Conservation (phyloP, 1,284 basidiomycete species). For the Ustilago cynodontis region DNA sequence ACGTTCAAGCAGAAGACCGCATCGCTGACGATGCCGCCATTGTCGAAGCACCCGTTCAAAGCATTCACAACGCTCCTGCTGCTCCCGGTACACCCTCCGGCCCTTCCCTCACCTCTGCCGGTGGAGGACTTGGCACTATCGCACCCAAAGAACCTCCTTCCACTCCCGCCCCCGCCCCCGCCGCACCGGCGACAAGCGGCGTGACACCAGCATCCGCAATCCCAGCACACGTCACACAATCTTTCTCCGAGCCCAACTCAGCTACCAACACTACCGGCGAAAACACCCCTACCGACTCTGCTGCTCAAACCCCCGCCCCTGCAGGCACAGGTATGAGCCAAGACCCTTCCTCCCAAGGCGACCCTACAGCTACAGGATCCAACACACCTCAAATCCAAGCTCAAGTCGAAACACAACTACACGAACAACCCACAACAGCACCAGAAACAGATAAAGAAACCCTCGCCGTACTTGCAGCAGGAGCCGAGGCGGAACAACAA, state of each 20-base stretch:
- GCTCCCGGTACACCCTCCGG: constrained; percentile 11
- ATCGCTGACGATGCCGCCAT: constrained; percentile 35
- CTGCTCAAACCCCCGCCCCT: constrained; percentile 23
- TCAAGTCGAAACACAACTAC: constrained; percentile 40
- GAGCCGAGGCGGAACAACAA: constrained; percentile 27
- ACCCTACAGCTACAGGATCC: constrained; percentile 7
- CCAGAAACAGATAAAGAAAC: constrained; percentile 18
- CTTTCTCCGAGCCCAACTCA: constrained; percentile 22
- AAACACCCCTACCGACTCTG: constrained; percentile 26
- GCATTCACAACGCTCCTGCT: constrained; percentile 46
- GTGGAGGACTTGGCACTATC: constrained; percentile 42
- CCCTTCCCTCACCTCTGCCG: constrained; percentile 15
- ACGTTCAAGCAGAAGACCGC: constrained; percentile 36
- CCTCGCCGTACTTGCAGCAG: constrained; percentile 27
- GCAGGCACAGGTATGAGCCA: constrained; percentile 7
- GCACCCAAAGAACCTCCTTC: constrained; percentile 36
- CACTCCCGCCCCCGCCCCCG: constrained; percentile 11
- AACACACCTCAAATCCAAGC: constrained; percentile 36
- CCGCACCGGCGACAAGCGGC: background rate
- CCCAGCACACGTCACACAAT: constrained; percentile 27
- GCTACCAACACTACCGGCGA: constrained; percentile 19
- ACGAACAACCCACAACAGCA: constrained; percentile 22
- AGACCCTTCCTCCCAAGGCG: constrained; percentile 20
- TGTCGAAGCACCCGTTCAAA: constrained; percentile 44
- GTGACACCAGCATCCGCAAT: constrained; percentile 34